Conservation (phyloP, 2,329 filamentous ascomycete genomes). For the Madurella mycetomatis region DNA sequence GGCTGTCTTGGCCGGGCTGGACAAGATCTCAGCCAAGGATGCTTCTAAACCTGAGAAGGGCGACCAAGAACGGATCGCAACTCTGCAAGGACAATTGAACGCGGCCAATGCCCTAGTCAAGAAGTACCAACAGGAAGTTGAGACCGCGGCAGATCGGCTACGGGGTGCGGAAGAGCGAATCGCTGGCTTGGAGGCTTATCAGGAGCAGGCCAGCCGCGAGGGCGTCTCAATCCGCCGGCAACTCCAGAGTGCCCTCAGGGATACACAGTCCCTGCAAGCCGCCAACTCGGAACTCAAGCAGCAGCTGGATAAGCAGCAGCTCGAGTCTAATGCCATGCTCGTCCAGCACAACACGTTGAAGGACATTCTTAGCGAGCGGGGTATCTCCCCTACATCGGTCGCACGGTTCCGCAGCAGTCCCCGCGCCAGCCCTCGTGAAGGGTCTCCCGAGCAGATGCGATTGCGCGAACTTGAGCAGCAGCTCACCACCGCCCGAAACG, state of each 20-base stretch:
- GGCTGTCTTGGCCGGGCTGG: slow-evolving; percentile 76
- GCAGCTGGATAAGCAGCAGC: slow-evolving; percentile 77
- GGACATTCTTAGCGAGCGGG: slow-evolving; percentile 84
- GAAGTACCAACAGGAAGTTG: slow-evolving; percentile 85
- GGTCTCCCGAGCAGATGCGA: slow-evolving; percentile 75
- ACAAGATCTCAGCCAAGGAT: slow-evolving; percentile 61
- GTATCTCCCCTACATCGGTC: slow-evolving; percentile 71
- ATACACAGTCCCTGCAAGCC: slow-evolving; percentile 75
- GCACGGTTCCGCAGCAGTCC: slow-evolving; percentile 59
- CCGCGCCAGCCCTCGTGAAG: slow-evolving; percentile 67
- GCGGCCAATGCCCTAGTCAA: slow-evolving; percentile 74
- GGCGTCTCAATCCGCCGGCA: slow-evolving; percentile 86
- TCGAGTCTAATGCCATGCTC: slow-evolving; percentile 88
- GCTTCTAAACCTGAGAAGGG: slow-evolving; percentile 43
- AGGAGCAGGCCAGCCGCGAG: slow-evolving; percentile 94
- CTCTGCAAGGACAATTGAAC: slow-evolving; percentile 75
- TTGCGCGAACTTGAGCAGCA: slow-evolving; percentile 85
- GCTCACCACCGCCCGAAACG: slow-evolving; percentile 68
- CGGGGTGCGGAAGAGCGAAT: slow-evolving; percentile 94
- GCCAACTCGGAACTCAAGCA: slow-evolving; percentile 78
- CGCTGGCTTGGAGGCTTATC: slow-evolving; percentile 91
- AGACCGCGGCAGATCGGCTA: slow-evolving; percentile 80
- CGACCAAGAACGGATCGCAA: slow-evolving; percentile 62
- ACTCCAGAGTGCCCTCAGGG: slow-evolving; percentile 76
- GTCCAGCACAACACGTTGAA: slow-evolving; percentile 93